Base-by-base conservation (phyloP, 208 protist species). In the Plasmodiophora brassicae region DNA sequence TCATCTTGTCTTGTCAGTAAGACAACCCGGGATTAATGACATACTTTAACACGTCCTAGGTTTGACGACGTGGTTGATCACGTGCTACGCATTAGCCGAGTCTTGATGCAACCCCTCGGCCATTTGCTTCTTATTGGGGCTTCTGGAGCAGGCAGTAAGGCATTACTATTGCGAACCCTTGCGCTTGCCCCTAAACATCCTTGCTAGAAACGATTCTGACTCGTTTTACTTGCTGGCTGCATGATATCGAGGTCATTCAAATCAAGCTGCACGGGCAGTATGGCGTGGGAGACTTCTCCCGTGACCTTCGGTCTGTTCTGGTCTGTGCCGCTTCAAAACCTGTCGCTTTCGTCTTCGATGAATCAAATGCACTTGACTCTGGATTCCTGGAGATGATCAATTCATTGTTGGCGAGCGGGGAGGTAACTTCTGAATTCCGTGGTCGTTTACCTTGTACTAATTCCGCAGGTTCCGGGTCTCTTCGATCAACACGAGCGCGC, bases 311-410 rank as follows among this genome's bases (percentile, higher is more conserved):
- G 32, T 93, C 90, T 20, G 92, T 99, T 28, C 92, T 99, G 88
- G 94, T 94, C 20, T 22, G 22, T 36, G 36, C 72, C 5, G n/a
- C 41, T 36, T 32, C 5, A 32, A 5, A n/a, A 32, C 65, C 65
- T 38, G 95, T 97, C 46, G 93, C 96, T 28, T 99, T 99, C 93
- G 95, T 99, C 50, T 99, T 99, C 91, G 98, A 99, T 92, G 98
- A 99, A 91, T 97, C 94, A 28, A 99, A 99, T 91, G 96, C 99
- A 1, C 93, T 99, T 87, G 95, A 98, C 89, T 94, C 97, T 32
- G 95, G 94, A 84, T 99, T 99, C 92, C 94, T 99, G 22, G 98
- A 99, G 92, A 97, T 98, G 92, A 99, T 99, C 95, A 99, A 99
- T 91, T 97, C 98, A 22, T 93, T 99, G 0, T 93, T 99, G 35